Evolutionary conservation across 176 grass and related monocot genomes (phyloP).

Genomic region (Phoenix dactylifera): DNA sequence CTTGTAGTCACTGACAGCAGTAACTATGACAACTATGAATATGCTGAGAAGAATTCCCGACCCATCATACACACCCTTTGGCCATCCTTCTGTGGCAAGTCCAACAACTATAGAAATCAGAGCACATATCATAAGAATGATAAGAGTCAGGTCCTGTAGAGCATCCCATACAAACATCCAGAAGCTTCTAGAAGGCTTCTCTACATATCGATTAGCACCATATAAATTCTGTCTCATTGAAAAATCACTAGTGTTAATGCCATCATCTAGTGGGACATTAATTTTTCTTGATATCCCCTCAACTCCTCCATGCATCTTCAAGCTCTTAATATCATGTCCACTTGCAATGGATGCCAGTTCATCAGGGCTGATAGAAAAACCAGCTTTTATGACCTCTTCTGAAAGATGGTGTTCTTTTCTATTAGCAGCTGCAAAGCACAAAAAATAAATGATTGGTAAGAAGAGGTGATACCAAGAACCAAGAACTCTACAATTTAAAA

Average conservation of each 20-base stretch:
- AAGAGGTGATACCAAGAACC: conserved; percentile 3
- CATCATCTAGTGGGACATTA: conserved; percentile 35
- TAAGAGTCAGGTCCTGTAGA: conserved; percentile 75
- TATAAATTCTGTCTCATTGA: conserved; percentile 59
- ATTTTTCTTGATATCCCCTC: conserved; percentile 62
- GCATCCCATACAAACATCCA: conserved; percentile 97
- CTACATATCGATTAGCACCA: conserved; percentile 51
- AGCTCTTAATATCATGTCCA: conserved; percentile 46
- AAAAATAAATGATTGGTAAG: conserved; percentile 1
- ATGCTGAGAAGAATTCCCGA: conserved; percentile 92
- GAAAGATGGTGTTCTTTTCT: conserved; percentile 51
- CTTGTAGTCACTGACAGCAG: conserved; percentile 85
- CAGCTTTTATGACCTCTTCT: conserved; percentile 60
- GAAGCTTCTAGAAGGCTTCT: conserved; percentile 89
- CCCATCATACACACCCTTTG: conserved; percentile 94
- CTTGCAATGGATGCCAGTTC: conserved; percentile 78
- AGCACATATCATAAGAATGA: conserved; percentile 86
- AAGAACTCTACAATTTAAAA: background rate
- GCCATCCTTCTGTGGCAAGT: conserved; percentile 80
- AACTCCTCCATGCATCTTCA: conserved; percentile 58
- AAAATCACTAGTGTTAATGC: conserved; percentile 36
- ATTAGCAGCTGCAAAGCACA: conserved; percentile 31
- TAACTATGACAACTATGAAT: conserved; percentile 84
- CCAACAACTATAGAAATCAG: conserved; percentile 76
- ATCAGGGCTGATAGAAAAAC: conserved; percentile 66